Evolutionary conservation across 768 basidiomycete genomes (phyloP), one percentile per base, ranked within the genome.

Genomic region (Boletus rubroflammeus): DNA sequence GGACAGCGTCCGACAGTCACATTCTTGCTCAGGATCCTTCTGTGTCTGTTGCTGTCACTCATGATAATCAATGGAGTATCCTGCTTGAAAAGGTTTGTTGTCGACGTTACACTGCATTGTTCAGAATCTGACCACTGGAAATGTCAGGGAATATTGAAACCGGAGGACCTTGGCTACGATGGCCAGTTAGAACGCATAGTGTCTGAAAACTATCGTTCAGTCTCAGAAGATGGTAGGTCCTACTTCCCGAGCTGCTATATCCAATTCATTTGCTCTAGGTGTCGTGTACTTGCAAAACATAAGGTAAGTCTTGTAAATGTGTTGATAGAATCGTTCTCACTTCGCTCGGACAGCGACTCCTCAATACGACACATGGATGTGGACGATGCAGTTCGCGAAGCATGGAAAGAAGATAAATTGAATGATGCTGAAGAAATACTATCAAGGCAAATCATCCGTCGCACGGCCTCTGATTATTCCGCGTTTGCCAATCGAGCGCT

Each of bases 361-460:
- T 57, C 56, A 14, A 35, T 57, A 39, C 31, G 38, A 26, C 28
- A 50, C 17, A 40, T 14, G 19, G 31, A 45, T 28, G 10, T 50
- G n/a, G 47, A 45, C 2, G 47, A 45, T 29, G 38, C 47, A 6
- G 38, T 15, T n/a, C 38, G 25, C 21, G 36, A 36, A 32, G 56
- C 54, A 29, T 57, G 54, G 56, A 25, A 50, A 15, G 34, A 28
- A 36, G 39, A 47, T n/a, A 57, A 11, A 4, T 26, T 57, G 23
- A 14, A 46, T 15, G 56, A 57, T 5, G 55, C 28, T 21, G 56
- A 57, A 46, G 54, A 57, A 57, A 50, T 57, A 35, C n/a, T 57
- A 3, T 50, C 56, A 0, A 40, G 19, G 28, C 48, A 36, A 8
- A 13, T 57, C 38, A 41, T 50, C n/a, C 48, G 48, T 35, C 21